These are phyloP conservation scores for Tricladium varicosporioides DNA, from an alignment of 2,329 filamentous ascomycete genomes.

Conservation along the genomic window DNA sequence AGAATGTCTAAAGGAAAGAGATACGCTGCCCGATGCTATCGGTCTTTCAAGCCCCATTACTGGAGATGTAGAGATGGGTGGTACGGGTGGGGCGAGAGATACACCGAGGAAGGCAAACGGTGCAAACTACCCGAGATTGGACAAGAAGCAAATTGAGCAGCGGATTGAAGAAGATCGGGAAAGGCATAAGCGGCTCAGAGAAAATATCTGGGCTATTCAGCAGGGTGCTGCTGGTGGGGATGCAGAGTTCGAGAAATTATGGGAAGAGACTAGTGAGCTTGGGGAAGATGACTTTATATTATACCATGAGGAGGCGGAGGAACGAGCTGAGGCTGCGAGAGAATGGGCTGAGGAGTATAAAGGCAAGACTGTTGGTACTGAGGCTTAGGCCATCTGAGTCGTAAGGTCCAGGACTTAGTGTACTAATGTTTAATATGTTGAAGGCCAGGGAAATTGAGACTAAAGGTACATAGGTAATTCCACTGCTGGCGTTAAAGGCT, in stretches of 20 bases:
- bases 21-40: slow-evolving; percentile 26
- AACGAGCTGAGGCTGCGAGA: slow-evolving; percentile 23
- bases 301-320: slow-evolving; percentile 67
- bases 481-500: too few relatives aligned
- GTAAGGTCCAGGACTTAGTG: too few relatives aligned
- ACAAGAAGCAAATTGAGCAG: slow-evolving; percentile 91
- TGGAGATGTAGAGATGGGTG: slow-evolving; percentile 24
- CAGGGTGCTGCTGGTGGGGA: slow-evolving; percentile 52
- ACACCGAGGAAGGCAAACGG: slow-evolving; percentile 1
- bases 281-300: slow-evolving; percentile 82
- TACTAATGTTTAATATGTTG: too few relatives aligned
- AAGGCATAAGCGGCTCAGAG: slow-evolving; percentile 84
- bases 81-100: slow-evolving; percentile 14
- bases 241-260: slow-evolving; percentile 73
- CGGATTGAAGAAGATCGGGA: slow-evolving; percentile 96
- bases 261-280: slow-evolving; percentile 84
- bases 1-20: slow-evolving; percentile 73
- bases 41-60: slow-evolving; percentile 24
- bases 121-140: slow-evolving; percentile 47
- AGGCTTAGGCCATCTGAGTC: background rate
- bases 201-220: slow-evolving; percentile 89
- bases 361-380: background rate
- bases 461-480: too few relatives aligned
- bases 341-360: slow-evolving; percentile 30
- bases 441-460: too few relatives aligned